phyloP scores from a whole-genome alignment of 2,329 filamentous ascomycete genomes.

The Westerdykella sp. region DNA sequence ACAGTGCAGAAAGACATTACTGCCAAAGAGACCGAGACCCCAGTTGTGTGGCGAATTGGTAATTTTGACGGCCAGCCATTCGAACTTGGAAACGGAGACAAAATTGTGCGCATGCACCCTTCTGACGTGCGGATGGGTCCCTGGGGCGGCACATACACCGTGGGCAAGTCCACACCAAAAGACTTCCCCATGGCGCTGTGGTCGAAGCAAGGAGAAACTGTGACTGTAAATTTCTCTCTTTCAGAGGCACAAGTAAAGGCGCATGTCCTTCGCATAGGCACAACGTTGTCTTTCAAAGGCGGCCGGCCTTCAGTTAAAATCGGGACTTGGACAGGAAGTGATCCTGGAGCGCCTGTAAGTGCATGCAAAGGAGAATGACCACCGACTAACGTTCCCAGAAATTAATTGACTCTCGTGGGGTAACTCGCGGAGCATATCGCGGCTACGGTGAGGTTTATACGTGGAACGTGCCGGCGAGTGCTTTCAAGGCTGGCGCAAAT shows the following conservation, averaged over 20 bases:
- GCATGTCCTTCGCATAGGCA: constrained; percentile 17
- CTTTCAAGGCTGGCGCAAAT: constrained; percentile 15
- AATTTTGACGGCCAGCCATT: constrained; percentile 18
- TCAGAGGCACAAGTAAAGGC: constrained; percentile 15
- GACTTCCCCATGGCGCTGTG: constrained; percentile 20
- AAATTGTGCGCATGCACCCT: constrained; percentile 20
- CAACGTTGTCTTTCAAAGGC: constrained; percentile 18
- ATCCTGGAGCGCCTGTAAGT: constrained; percentile 19
- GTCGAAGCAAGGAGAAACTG: constrained; percentile 13
- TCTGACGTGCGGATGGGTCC: constrained; percentile 14
- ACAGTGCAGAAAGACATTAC: constrained; percentile 14
- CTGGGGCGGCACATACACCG: constrained; percentile 13
- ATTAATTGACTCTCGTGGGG: constrained; percentile 17
- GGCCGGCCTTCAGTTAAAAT: constrained; percentile 18
- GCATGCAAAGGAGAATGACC: background rate
- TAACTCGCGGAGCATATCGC: constrained; percentile 19
- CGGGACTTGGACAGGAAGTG: constrained; percentile 16
- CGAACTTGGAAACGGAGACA: constrained; percentile 22
- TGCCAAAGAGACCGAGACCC: constrained; percentile 11
- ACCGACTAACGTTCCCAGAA: constrained; percentile 4
- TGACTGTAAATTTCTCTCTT: constrained; percentile 13
- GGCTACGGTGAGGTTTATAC: constrained; percentile 19
- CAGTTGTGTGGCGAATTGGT: constrained; percentile 17
- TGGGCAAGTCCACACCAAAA: constrained; percentile 11
- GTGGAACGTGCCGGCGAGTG: constrained; percentile 17